These are phyloP conservation scores for Onygena corvina DNA, from an alignment of 2,329 filamentous ascomycete genomes.

Conservation along the genomic window DNA sequence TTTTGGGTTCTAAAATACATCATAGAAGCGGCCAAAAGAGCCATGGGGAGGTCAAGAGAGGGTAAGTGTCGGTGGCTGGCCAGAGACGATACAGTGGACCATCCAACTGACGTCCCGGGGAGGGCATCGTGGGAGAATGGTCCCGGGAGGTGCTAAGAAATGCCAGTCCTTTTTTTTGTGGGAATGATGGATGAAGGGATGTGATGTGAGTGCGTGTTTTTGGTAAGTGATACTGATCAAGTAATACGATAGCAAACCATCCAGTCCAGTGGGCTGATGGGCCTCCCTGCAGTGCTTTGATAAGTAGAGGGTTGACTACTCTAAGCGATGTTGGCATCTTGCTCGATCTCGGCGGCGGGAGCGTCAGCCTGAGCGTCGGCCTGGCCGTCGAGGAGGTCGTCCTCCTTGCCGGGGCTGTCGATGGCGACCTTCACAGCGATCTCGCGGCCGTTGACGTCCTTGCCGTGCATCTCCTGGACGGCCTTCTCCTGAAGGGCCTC, in stretches of 20 bases:
- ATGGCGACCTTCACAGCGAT: slow-evolving; percentile 99
- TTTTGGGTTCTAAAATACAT: slow-evolving; percentile 8
- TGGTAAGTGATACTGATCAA: slow-evolving; percentile 2
- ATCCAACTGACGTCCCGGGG: slow-evolving; percentile 3
- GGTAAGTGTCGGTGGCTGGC: slow-evolving; percentile 1
- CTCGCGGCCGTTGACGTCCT: slow-evolving; percentile 96
- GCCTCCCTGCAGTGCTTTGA: slow-evolving; percentile 10
- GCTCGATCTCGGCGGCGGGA: slow-evolving; percentile 20
- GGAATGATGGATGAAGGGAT: too few species aligned
- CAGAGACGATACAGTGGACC: background rate
- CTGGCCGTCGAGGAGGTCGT: slow-evolving; percentile 50
- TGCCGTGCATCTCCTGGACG: slow-evolving; percentile 96
- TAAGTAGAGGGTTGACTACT: slow-evolving; percentile 17
- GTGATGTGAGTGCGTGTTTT: background rate
- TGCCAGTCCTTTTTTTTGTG: background rate
- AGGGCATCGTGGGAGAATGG: background rate
- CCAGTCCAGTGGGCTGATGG: background rate
- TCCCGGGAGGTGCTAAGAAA: slow-evolving; percentile 1
- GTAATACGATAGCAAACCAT: slow-evolving; percentile 2
- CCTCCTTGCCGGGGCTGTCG: slow-evolving; percentile 98
- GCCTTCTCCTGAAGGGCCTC: slow-evolving; percentile 98
- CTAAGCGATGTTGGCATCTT: slow-evolving; percentile 30
- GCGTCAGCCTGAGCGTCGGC: slow-evolving; percentile 27
- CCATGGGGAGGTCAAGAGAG: background rate
- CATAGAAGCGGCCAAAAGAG: background rate